These are phyloP conservation scores for Microbotryum intermedium DNA, from an alignment of 1,284 basidiomycete species.

Conservation along the genomic window DNA sequence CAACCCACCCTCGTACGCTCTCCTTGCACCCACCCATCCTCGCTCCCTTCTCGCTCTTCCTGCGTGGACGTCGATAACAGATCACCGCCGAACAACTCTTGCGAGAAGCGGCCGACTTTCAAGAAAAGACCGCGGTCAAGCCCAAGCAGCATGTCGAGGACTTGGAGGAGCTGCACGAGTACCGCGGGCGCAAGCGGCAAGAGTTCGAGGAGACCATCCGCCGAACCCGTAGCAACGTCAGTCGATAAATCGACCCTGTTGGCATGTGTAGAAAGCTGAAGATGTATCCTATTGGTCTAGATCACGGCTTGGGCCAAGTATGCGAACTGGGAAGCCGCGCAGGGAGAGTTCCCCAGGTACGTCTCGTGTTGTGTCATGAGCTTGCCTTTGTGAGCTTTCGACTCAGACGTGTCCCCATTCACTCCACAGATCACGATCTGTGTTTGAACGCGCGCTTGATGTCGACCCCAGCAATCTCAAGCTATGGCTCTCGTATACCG, in stretches of 20 bases:
- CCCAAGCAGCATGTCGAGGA: slow-evolving; percentile 95
- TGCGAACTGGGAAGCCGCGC: slow-evolving; percentile 72
- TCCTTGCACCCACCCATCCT: neutral
- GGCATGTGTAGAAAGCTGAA: neutral
- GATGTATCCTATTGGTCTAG: slow-evolving; percentile 7
- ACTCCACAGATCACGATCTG: slow-evolving; percentile 56
- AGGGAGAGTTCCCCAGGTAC: slow-evolving; percentile 80
- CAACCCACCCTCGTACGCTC: neutral
- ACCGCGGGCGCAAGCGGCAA: slow-evolving; percentile 84
- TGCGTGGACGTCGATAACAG: no score
- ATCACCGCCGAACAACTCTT: slow-evolving; percentile 97
- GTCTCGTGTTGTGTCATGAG: neutral
- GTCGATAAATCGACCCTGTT: slow-evolving; percentile 34
- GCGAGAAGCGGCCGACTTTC: slow-evolving; percentile 94
- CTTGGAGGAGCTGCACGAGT: slow-evolving; percentile 93
- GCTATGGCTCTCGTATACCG: slow-evolving; percentile 93
- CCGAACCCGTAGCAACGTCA: slow-evolving; percentile 78
- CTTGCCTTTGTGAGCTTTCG: neutral
- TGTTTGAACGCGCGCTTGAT: slow-evolving; percentile 94
- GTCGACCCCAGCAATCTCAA: slow-evolving; percentile 82
- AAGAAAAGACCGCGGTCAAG: slow-evolving; percentile 80
- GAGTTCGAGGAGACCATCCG: slow-evolving; percentile 95
- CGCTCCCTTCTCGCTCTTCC: neutral
- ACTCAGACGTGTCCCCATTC: no score
- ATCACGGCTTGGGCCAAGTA: slow-evolving; percentile 53